Conservation (phyloP, 192 early-diverging fungal species). For the Borealophlyctis nickersoniae region DNA sequence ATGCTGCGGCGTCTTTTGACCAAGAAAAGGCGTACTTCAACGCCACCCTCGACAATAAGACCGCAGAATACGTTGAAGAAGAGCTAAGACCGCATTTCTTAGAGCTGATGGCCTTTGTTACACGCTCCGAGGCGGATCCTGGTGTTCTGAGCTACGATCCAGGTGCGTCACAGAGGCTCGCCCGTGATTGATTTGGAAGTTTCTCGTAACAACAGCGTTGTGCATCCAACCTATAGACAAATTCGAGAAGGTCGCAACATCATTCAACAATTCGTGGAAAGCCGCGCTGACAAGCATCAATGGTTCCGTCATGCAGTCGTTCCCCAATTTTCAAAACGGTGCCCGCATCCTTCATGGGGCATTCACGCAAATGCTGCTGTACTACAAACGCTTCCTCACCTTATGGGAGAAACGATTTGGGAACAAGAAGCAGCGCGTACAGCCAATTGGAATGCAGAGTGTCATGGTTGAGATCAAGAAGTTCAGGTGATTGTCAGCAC, state of each 20-base stretch:
- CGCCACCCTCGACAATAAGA: conserved; percentile 58
- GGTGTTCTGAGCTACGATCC: conserved; percentile 37
- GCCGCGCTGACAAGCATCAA: conserved; percentile 73
- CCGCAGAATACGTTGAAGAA: conserved; percentile 82
- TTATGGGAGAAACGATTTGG: conserved; percentile 73
- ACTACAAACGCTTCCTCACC: conserved; percentile 85
- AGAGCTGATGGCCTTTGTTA: conserved; percentile 76
- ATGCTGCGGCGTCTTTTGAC: conserved; percentile 42
- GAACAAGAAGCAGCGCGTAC: conserved; percentile 45
- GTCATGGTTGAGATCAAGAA: conserved; percentile 98
- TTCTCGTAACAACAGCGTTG: neutral
- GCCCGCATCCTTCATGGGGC: conserved; percentile 87
- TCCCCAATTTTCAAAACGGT: conserved; percentile 95
- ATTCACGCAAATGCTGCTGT: conserved; percentile 83
- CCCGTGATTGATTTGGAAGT: too few species aligned
- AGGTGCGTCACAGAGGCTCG: too few species aligned
- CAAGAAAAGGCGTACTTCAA: conserved; percentile 56
- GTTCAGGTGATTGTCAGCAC: conserved; percentile 43
- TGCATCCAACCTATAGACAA: conserved; percentile 32
- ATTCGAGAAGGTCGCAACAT: conserved; percentile 63
- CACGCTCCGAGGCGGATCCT: conserved; percentile 62
- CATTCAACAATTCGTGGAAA: conserved; percentile 83
- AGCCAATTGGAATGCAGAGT: conserved; percentile 85
- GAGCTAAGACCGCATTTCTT: conserved; percentile 81
- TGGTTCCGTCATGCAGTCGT: conserved; percentile 81